Base-by-base conservation (phyloP, 2,329 filamentous ascomycete species). In the Aspergillus ruber region DNA sequence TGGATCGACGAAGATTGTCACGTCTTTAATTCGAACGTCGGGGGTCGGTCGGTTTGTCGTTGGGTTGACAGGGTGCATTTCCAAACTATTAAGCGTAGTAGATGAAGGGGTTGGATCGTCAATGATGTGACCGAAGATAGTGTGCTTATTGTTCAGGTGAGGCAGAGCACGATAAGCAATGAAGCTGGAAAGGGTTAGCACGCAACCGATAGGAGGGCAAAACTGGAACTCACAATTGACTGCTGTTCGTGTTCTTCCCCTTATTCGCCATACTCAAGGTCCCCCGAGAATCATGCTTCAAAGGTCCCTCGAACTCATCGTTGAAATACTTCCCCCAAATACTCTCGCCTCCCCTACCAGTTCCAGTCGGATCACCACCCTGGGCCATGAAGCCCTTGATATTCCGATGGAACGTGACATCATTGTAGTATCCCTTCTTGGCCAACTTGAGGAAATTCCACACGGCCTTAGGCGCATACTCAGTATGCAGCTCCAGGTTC, bases 361-460 rank as follows among this genome's bases (percentile, higher is more conserved):
- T 95, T 1, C 91, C 91, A 0, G 89, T 88, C 0, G 93, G 93
- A 64, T 98, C 93, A 33, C 93, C 93, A 39, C 91, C 91, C 67
- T 98, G 93, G 35, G 98, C 88, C 93, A 98, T 98, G 66, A 98
- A 98, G 58, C 87, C 88, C 49, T 84, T 84, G 59, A 98, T 96
- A 65, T 94, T 96, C 53, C 93, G 83, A 68, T 98, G 93, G 64
- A 98, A 98, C 10, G 79, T 69, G 2, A 95, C 84, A 54, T 81
- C 81, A 44, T 82, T 83, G 73, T 97, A 98, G 69, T 95, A 96
- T 1, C 91, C 91, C 56, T 86, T 88, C 62, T 95, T 86, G 1
- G 90, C 82, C 4, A 98, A 74, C 47, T 86, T 84, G 45, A 95
- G 81, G 62, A 98, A 98, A 67, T 98, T 98, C 89, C 91, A 98